Evolutionary conservation across 805 yeast genomes (phyloP), one percentile per base, ranked within the genome.

Genomic region (Candida nemodendra): DNA sequence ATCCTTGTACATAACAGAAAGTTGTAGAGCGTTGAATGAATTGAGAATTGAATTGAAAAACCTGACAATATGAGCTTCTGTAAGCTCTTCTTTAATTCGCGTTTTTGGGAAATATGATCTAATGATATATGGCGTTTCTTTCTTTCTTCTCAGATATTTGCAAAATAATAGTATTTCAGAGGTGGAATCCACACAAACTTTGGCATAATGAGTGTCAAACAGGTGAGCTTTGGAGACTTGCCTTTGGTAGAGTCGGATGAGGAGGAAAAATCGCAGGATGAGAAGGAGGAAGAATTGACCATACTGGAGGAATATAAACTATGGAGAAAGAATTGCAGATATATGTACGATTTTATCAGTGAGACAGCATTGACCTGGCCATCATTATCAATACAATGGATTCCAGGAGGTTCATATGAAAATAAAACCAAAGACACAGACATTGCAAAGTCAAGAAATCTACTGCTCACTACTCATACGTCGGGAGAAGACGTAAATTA

Each of bases 311-410:
- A 85, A 56, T 84, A 85, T 55, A 79, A 81, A 42, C 59, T 84
- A 45, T 85, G 95, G 95, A 72, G 86, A 42, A 78, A 84, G 53
- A 85, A 84, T 53, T 84, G 90, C 47, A 81, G 85, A 9, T 78
- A 72, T 50, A 84, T 85, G 93, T 85, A 85, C 49, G 89, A 84
- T 51, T 84, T 81, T 56, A 87, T 85, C 22, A 78, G 84, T 33
- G 93, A 85, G 54, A 82, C 91, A 0, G 86, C 84, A 2, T 63
- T 85, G 30, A 76, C 81, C 9, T 85, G 95, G 95, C 95, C 95
- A 2, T 80, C 90, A 2, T 66, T 85, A 34, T 81, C 91, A 1
- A 72, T 83, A 4, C 86, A 85, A 59, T 85, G 93, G 90, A 58
- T 82, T 6, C 90, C 89, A 0, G 65, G 64, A 4, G 47, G 39